phyloP scores from a whole-genome alignment of 2,329 filamentous ascomycete genomes.

The Salinomyces thailandicus region DNA sequence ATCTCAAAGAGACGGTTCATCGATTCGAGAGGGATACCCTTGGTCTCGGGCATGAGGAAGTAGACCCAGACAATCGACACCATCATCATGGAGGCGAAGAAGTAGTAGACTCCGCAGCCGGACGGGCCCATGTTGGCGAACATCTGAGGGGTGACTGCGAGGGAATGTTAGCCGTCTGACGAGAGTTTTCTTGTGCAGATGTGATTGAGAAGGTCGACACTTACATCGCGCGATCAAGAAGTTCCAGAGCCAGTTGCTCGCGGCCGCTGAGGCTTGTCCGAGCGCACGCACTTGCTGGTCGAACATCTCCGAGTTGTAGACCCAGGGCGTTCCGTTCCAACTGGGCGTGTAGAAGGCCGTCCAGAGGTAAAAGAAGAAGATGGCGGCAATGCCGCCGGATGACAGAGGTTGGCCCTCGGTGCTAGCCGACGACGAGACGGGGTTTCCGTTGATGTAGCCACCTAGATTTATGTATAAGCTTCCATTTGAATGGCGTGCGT shows the following conservation, averaged over 20 bases:
- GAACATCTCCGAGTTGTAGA: constrained; percentile 65
- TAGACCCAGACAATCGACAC: constrained; percentile 36
- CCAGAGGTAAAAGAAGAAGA: constrained; percentile 67
- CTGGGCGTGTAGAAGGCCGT: constrained; percentile 53
- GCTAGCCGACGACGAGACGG: constrained; percentile 3
- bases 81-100: constrained; percentile 40
- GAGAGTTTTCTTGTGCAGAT: constrained; percentile 59
- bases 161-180: too few relatives aligned
- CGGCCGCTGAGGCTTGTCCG: constrained; percentile 60
- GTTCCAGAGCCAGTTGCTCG: constrained; percentile 59
- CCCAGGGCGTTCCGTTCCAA: constrained; percentile 53
- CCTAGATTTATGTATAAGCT: constrained; percentile 31
- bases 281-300: constrained; percentile 57
- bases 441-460: constrained; percentile 10
- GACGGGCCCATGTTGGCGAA: constrained; percentile 32
- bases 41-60: constrained; percentile 33
- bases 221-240: constrained; percentile 29
- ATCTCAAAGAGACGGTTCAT: constrained; percentile 40
- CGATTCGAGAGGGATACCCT: constrained; percentile 35
- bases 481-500: not conserved
- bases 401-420: constrained; percentile 22
- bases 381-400: constrained; percentile 47
- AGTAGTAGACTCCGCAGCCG: constrained; percentile 28
- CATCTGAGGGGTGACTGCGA: constrained; percentile 60
- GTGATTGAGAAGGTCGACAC: not conserved